Conservation (phyloP, 1,139 yeast species). For the Pichia sp. region DNA sequence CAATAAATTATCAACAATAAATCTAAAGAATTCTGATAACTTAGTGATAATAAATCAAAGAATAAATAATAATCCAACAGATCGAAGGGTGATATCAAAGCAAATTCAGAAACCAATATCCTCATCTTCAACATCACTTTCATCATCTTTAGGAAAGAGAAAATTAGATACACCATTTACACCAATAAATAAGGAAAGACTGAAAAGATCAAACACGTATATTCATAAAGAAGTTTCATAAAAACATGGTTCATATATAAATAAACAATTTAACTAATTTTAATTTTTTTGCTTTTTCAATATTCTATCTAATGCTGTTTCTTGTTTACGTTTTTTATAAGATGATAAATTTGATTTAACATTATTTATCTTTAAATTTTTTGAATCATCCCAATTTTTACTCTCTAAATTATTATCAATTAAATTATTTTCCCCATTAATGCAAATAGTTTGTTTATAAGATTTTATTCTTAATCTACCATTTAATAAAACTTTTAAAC, state of each 20-base stretch:
- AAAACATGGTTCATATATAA: not conserved
- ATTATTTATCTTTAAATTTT: constrained; percentile 12
- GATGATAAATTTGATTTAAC: constrained; percentile 28
- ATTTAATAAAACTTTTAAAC: constrained; percentile 58
- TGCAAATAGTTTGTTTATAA: constrained; percentile 58
- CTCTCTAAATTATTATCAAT: constrained; percentile 26
- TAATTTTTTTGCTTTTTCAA: constrained; percentile 15
- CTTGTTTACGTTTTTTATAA: constrained; percentile 22
- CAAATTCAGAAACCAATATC: not conserved
- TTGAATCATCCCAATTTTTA: constrained; percentile 8
- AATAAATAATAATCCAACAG: not conserved
- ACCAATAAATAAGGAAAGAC: not conserved
- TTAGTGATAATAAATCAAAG: no score
- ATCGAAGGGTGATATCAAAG: not conserved
- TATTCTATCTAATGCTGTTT: constrained; percentile 18
- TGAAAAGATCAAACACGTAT: constrained; percentile 5
- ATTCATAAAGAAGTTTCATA: not conserved
- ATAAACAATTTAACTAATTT: not conserved
- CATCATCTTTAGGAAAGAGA: not conserved
- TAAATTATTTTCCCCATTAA: constrained; percentile 38
- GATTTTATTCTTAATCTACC: constrained; percentile 69
- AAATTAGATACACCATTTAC: not conserved
- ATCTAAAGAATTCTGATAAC: no score
- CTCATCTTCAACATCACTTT: not conserved
- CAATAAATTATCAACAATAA: not conserved